phyloP scores from a whole-genome alignment of 352 stramenopile species.

The Phytophthora pseudosyringae region DNA sequence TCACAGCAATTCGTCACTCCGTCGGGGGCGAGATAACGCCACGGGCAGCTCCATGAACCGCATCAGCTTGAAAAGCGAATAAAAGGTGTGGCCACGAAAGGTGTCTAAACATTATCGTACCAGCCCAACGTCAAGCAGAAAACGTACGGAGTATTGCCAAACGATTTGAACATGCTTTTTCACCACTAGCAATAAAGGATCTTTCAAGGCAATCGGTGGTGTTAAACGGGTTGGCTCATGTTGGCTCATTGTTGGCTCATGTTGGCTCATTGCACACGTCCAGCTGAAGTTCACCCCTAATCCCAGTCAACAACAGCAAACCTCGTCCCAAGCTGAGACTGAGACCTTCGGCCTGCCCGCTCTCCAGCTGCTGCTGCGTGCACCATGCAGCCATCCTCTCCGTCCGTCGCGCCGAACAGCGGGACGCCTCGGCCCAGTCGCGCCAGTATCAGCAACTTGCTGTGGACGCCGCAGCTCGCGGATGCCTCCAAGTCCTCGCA shows the following conservation, averaged over 20 bases:
- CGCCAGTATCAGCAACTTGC: conserved; percentile 7
- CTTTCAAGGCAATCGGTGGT: too few species aligned
- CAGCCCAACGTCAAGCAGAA: too few species aligned
- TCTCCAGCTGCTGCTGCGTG: neutral
- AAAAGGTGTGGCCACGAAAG: too few species aligned
- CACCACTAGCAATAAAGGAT: too few species aligned
- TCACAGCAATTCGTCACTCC: conserved; percentile 30
- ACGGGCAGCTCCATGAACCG: neutral
- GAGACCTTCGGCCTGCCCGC: neutral
- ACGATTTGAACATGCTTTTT: too few species aligned
- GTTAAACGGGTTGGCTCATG: too few species aligned
- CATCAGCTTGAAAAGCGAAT: neutral
- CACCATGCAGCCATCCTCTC: conserved; percentile 2
- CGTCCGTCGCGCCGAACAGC: neutral
- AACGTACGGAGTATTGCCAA: too few species aligned
- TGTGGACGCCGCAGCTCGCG: conserved; percentile 19
- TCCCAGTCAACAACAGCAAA: neutral
- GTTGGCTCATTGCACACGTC: neutral
- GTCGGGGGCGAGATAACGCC: conserved; percentile 11
- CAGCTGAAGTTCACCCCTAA: conserved; percentile 2
- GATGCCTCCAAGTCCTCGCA: neutral
- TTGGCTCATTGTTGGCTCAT: too few species aligned
- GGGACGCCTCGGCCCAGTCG: neutral
- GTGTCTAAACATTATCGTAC: too few species aligned
- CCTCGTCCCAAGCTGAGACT: too few species aligned